These are phyloP conservation scores for Clonostachys sp. DNA, from an alignment of 2,329 filamentous ascomycete genomes.

Conservation along the genomic window DNA sequence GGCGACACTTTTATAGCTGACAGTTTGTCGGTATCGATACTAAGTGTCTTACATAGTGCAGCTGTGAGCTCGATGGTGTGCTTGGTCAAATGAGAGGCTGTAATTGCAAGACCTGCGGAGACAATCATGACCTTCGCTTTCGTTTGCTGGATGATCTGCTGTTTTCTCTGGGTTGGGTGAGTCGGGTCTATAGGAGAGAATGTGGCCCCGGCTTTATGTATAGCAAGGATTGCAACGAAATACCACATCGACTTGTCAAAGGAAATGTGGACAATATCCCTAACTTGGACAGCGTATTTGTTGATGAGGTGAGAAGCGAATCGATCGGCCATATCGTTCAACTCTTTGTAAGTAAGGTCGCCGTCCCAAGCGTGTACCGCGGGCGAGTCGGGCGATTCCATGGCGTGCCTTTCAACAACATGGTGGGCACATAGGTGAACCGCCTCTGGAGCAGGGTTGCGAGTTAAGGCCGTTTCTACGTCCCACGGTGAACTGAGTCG, in stretches of 20 bases:
- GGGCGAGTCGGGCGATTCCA: neutral
- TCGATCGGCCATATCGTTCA: neutral
- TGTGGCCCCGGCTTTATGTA: slow-evolving; percentile 3
- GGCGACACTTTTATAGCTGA: neutral
- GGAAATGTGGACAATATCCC: slow-evolving; percentile 1
- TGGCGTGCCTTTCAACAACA: neutral
- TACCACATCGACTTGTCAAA: slow-evolving; percentile 4
- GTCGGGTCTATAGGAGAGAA: slow-evolving; percentile 3
- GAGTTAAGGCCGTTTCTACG: neutral
- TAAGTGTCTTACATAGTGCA: no score
- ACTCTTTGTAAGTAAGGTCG: neutral
- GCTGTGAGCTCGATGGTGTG: no score
- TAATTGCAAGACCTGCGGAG: neutral
- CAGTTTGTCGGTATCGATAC: no score
- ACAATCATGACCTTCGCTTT: neutral
- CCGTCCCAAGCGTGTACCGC: neutral
- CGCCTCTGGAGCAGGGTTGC: slow-evolving; percentile 1
- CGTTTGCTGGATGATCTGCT: neutral
- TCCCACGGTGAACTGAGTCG: neutral
- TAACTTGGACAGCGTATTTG: neutral
- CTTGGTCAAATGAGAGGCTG: no score
- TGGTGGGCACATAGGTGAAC: neutral
- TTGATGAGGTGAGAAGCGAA: neutral
- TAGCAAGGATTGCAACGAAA: slow-evolving; percentile 2
- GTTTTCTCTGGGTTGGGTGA: neutral